Base-by-base conservation (phyloP, 2,329 filamentous ascomycete genomes). In the Phyllosticta citribraziliensis region DNA sequence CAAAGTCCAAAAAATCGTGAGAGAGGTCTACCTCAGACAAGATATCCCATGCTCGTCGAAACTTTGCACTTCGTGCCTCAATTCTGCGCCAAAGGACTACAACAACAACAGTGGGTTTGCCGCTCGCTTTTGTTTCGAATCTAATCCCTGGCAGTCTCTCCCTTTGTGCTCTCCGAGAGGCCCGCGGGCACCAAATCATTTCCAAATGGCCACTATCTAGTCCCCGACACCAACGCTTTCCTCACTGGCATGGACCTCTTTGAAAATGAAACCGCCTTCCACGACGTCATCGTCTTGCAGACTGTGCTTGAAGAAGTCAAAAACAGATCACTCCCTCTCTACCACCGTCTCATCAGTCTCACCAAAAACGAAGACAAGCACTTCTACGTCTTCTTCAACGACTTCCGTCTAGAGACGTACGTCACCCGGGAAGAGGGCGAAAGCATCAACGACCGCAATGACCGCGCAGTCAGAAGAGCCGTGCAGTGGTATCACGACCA, bases 341-440 rank as follows among this genome's bases (percentile, higher is more conserved):
- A 97, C 78, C 97, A 97, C 74, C 89, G 94, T 50, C 80, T 99
- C 56, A 85, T 97, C 66, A 86, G 88, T 22, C 80, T 99, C 65
- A 96, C 92, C 50, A 96, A 93, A 75, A 96, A 93, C 70, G 91
- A 96, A 68, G 91, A 96, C 66, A 99, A 99, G 80, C 86, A 93
- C 60, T 97, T 96, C 73, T 97, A 97, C 70, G 90, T 99, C 58
- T 99, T 99, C 74, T 97, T 97, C 83, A 99, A 99, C 73, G 94
- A 99, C 69, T 99, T 99, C 71, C 84, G 93, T 57, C 80, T 92
- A 50, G 95, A 99, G 74, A 99, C 94, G 0, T 89, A 96, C 70
- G 84, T 97, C 55, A 77, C 82, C 27, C 83, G 94, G 64, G 82
- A 86, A 20, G 74, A 81, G 5, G 87, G 89, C 47, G 94, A 99